phyloP scores from a whole-genome alignment of 139 green algal genomes.

The Haematococcus lacustris region DNA sequence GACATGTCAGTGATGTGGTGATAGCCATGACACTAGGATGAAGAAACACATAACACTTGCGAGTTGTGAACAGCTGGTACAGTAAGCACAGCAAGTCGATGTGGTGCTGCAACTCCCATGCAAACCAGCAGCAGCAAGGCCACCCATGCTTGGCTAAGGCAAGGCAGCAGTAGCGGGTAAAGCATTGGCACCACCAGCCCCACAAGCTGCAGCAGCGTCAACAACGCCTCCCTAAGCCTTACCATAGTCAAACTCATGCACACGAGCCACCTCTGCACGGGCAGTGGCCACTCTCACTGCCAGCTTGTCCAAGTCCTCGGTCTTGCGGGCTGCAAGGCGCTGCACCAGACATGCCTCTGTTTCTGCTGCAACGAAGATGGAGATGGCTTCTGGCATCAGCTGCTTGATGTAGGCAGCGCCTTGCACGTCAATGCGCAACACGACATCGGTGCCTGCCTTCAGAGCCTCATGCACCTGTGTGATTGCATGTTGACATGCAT shows the following conservation, averaged over 20 bases:
- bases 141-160: too few species aligned
- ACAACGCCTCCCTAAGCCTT: background rate
- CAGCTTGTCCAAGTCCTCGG: constrained; percentile 45
- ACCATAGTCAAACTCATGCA: constrained; percentile 12
- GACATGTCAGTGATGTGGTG: background rate
- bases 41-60: background rate
- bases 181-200: too few species aligned
- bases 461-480: constrained; percentile 67
- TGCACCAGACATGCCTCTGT: constrained; percentile 71
- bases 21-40: background rate
- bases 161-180: too few species aligned
- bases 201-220: background rate
- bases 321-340: constrained; percentile 77
- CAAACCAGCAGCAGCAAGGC: background rate
- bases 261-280: background rate
- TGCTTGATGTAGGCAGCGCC: constrained; percentile 72
- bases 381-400: constrained; percentile 69
- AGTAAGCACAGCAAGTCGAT: background rate
- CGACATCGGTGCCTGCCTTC: constrained; percentile 69
- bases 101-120: background rate
- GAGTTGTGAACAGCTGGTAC: background rate
- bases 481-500: too few species aligned
- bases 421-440: constrained; percentile 89
- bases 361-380: constrained; percentile 84
- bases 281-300: constrained; percentile 4